Conservation (phyloP, 306 rosid species). For the Sicyos baderoa region DNA sequence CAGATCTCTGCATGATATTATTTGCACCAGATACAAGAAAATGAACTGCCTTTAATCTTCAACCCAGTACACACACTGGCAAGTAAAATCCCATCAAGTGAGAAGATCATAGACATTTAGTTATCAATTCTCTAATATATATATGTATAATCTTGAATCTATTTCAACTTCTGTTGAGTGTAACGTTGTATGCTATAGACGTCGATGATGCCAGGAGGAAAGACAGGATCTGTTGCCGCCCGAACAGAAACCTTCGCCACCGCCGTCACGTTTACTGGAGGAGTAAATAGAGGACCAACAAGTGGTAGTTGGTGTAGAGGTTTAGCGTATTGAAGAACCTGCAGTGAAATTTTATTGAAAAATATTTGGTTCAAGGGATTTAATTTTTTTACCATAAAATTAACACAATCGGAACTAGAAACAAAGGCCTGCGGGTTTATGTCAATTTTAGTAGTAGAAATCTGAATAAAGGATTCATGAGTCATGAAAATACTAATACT, state of each 20-base stretch:
- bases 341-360: slow-evolving; percentile 20
- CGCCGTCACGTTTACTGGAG: slow-evolving; percentile 71
- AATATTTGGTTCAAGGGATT: not conserved
- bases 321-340: slow-evolving; percentile 61
- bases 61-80: not conserved
- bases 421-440: not conserved
- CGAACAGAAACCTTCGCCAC: slow-evolving; percentile 84
- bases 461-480: not conserved
- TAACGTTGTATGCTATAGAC: slow-evolving; percentile 71
- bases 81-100: not conserved
- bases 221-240: slow-evolving; percentile 91
- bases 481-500: not conserved
- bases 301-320: slow-evolving; percentile 68
- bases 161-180: slow-evolving; percentile 47
- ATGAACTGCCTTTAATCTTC: slow-evolving; percentile 6
- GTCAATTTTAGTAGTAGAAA: not conserved
- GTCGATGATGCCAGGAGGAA: slow-evolving; percentile 84
- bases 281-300: slow-evolving; percentile 75
- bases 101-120: slow-evolving; percentile 1
- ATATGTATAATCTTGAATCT: not conserved
- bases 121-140: slow-evolving; percentile 8
- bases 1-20: slow-evolving; percentile 18
- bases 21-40: slow-evolving; percentile 10
- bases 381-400: not conserved
- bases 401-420: not conserved